Evolutionary conservation across 352 stramenopile genomes (phyloP).

Genomic region (Phytophthora palmivora): DNA sequence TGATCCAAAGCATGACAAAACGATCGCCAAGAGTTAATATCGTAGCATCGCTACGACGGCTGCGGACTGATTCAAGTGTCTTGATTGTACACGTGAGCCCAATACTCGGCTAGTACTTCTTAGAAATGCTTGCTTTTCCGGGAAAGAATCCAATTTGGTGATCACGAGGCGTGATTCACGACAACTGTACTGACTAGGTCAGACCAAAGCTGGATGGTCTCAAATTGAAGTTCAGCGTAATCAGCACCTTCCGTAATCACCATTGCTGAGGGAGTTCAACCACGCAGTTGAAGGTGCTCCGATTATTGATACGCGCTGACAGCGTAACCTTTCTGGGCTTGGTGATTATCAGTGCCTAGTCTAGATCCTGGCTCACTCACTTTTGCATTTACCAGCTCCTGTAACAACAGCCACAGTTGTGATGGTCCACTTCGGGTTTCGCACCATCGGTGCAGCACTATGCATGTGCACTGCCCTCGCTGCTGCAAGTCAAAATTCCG

Average conservation of each 20-base stretch:
- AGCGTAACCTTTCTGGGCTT: constrained; percentile 3
- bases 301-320: neutral
- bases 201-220: neutral
- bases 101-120: too few species aligned
- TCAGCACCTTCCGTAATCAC: neutral
- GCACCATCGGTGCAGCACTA: neutral
- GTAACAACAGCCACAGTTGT: neutral
- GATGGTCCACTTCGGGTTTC: constrained; percentile 14
- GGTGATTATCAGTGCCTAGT: constrained; percentile 6
- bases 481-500: constrained; percentile 2
- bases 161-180: too few species aligned
- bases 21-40: too few species aligned
- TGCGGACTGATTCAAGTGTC: too few species aligned
- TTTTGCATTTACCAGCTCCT: constrained; percentile 13
- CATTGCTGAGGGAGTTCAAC: constrained; percentile 7
- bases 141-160: too few species aligned
- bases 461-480: constrained; percentile 4
- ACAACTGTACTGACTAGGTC: too few species aligned
- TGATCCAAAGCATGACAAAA: too few species aligned
- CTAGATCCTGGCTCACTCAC: neutral
- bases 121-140: too few species aligned
- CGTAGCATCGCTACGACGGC: too few species aligned
- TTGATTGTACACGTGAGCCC: too few species aligned
- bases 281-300: neutral
- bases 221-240: constrained; percentile 1